phyloP scores from a whole-genome alignment of 2,329 filamentous ascomycete genomes.

The Arthrobotrys musiformis region DNA sequence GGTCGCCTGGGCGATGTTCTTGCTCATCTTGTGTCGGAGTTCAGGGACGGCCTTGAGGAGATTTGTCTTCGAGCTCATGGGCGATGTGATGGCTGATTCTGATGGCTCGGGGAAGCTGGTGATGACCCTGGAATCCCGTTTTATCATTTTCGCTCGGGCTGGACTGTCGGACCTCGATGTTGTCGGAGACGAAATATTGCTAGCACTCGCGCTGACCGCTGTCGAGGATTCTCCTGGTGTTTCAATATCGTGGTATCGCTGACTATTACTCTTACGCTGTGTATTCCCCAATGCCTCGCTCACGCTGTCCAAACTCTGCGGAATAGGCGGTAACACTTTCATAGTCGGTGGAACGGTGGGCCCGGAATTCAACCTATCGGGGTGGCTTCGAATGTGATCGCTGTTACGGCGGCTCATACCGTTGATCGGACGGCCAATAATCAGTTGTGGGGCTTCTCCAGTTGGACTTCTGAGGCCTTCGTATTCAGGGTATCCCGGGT shows the following conservation, averaged over 20 bases:
- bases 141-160: constrained; percentile 16
- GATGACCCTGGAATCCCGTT: constrained; percentile 43
- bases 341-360: neutral
- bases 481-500: constrained; percentile 39
- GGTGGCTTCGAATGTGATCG: constrained; percentile 42
- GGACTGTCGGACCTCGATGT: constrained; percentile 48
- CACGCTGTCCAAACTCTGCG: constrained; percentile 34
- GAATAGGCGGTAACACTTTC: constrained; percentile 20
- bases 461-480: constrained; percentile 41
- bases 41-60: constrained; percentile 40
- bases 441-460: neutral
- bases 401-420: constrained; percentile 45
- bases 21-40: constrained; percentile 44
- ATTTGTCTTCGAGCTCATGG: constrained; percentile 44
- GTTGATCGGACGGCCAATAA: constrained; percentile 48
- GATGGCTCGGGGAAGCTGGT: constrained; percentile 49
- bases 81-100: constrained; percentile 8
- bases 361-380: constrained; percentile 28
- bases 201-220: constrained; percentile 45
- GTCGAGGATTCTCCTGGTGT: constrained; percentile 24
- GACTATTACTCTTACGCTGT: neutral
- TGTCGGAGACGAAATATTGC: constrained; percentile 36
- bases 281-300: constrained; percentile 24
- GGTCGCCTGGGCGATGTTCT: constrained; percentile 35
- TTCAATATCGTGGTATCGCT: neutral